Evolutionary conservation across 192 early-diverging fungal species (phyloP), one percentile per base, ranked within the genome.

Genomic region (Podochytrium sp.): DNA sequence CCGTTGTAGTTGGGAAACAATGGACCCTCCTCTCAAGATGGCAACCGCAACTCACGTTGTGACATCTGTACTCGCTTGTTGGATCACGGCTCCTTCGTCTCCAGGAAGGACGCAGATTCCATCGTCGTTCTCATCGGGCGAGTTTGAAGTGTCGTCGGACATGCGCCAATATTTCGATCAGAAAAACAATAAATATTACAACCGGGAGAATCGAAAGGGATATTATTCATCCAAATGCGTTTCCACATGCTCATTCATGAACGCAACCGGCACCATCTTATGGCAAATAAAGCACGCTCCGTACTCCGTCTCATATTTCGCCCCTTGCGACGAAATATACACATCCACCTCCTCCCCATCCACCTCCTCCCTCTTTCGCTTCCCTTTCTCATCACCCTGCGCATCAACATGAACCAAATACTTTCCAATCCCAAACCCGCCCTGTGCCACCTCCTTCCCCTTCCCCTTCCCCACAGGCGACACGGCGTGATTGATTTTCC

Each of bases 41-140:
- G n/a, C n/a, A n/a, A n/a, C n/a, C n/a, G n/a, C n/a, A n/a, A 56
- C 66, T 69, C 66, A 69, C 66, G 49, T 52, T n/a, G 66, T 69
- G 16, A 69, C 66, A 41, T 69, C 66, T n/a, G 66, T 69, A n/a
- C 50, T 55, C 29, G 35, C 50, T 7, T 3, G 47, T 6, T 25
- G 59, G 37, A 61, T 34, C 18, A 55, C 52, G 16, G 33, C 59
- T 25, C 59, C 59, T n/a, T 40, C 59, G 35, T 61, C 59, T 20
- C 59, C 59, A 18, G 59, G 59, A 61, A 61, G 59, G 6, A 61
- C 20, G 20, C 10, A 14, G 55, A 7, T 57, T 57, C 10, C 20
- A 47, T 7, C 20, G 43, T 47, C 20, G 20, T 47, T 20, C 20
- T 47, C 20, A 12, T 47, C 43, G 20, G 55, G 32, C 55, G 55